Conservation (phyloP, 2,329 filamentous ascomycete species). For the Calonectria honghensis region DNA sequence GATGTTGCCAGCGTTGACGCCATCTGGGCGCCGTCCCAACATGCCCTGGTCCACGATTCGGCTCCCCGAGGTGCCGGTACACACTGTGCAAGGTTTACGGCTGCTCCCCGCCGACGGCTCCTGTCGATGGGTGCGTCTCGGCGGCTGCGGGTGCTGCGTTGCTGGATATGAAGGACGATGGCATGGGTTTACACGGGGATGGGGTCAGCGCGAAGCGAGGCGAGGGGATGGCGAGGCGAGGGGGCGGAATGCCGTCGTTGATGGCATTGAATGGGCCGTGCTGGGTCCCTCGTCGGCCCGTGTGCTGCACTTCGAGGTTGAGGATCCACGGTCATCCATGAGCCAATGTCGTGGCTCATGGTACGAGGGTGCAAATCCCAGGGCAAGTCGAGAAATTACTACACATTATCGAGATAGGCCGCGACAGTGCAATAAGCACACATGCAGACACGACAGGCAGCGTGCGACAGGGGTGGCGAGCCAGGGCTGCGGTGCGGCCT, state of each 20-base stretch:
- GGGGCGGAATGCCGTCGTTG: constrained; percentile 25
- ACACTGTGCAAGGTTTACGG: constrained; percentile 21
- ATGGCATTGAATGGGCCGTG: constrained; percentile 21
- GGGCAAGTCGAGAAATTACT: constrained; percentile 22
- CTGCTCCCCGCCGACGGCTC: constrained; percentile 18
- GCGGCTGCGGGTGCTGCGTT: neutral
- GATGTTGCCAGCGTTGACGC: constrained; percentile 47
- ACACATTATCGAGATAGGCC: constrained; percentile 23
- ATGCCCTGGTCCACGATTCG: constrained; percentile 33
- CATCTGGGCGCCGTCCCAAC: constrained; percentile 45
- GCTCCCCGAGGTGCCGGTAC: constrained; percentile 21
- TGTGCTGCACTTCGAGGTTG: constrained; percentile 21
- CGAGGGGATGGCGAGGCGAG: constrained; percentile 36
- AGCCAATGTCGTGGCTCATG: constrained; percentile 1
- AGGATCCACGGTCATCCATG: constrained; percentile 27
- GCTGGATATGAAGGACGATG: constrained; percentile 15
- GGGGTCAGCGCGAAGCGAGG: constrained; percentile 29
- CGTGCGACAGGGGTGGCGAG: constrained; percentile 23
- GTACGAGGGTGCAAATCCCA: constrained; percentile 12
- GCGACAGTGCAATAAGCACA: constrained; percentile 22
- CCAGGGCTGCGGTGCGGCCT: constrained; percentile 22
- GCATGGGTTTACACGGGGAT: constrained; percentile 22
- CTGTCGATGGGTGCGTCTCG: constrained; percentile 4
- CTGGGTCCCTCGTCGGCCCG: constrained; percentile 22
- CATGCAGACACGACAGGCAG: constrained; percentile 24